Conservation (phyloP, 305 asterid species). For the Lippia alba region DNA sequence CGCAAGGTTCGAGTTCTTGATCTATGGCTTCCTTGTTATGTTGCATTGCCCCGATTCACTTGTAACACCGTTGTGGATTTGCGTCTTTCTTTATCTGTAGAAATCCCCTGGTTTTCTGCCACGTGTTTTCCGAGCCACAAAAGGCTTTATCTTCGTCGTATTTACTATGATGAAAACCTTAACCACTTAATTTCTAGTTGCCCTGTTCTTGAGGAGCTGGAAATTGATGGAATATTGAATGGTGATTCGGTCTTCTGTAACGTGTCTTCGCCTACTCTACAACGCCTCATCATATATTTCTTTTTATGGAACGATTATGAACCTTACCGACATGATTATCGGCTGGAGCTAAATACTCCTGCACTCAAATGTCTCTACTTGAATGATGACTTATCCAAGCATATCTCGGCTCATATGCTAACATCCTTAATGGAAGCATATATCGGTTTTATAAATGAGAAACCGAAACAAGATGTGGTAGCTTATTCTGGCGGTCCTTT, state of each 20-base stretch:
- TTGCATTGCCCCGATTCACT: no score
- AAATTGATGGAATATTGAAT: background rate
- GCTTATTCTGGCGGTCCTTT: background rate
- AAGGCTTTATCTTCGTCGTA: conserved; percentile 17
- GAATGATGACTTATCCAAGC: background rate
- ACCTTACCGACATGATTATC: background rate
- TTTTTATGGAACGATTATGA: background rate
- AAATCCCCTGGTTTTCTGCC: no score
- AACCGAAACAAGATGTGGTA: background rate
- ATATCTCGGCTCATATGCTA: background rate
- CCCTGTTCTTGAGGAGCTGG: conserved; percentile 2
- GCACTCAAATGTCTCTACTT: conserved; percentile 12
- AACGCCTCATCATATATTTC: background rate
- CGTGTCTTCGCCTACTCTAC: background rate
- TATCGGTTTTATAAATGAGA: background rate
- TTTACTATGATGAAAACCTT: background rate
- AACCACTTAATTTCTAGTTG: conserved; percentile 9
- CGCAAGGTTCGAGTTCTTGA: no score
- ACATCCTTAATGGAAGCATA: conserved; percentile 22
- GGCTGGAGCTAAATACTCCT: conserved; percentile 8
- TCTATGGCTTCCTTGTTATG: no score
- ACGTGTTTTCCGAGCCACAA: conserved; percentile 24
- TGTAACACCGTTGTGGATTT: no score
- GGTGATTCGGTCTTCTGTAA: background rate
- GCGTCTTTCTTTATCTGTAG: no score